Percentiles rank a stretch among this genome's conserved stretches.
These are phyloP conservation scores for Vicia sativa DNA, from an alignment of 306 rosid genomes.

Conservation along the genomic window DNA sequence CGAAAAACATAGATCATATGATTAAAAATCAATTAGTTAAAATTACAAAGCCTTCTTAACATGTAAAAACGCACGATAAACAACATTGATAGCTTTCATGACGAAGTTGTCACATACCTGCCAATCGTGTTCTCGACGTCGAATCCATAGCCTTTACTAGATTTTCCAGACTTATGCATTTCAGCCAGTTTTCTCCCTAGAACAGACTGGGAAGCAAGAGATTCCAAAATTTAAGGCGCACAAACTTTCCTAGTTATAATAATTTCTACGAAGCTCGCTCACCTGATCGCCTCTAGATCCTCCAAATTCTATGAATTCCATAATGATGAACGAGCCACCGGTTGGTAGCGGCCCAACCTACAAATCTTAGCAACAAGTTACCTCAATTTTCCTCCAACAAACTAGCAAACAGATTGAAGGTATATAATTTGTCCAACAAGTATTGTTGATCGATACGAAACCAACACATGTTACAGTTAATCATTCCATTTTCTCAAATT, in stretches of 20 bases:
- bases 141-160: slow-evolving; percentile 83
- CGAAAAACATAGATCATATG: slow-evolving; percentile 23
- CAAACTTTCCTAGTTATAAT: slow-evolving; percentile 19
- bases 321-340: slow-evolving; percentile 90
- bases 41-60: neutral
- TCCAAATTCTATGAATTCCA: slow-evolving; percentile 91
- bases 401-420: slow-evolving; percentile 5
- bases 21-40: no score
- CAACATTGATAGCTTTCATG: slow-evolving; percentile 16
- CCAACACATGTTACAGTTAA: neutral
- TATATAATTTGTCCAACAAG: neutral
- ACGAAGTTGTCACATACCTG: slow-evolving; percentile 52
- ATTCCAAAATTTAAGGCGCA: slow-evolving; percentile 25
- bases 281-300: slow-evolving; percentile 81
- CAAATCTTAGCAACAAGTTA: slow-evolving; percentile 44
- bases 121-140: slow-evolving; percentile 88
- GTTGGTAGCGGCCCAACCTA: slow-evolving; percentile 85
- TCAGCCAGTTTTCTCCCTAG: slow-evolving; percentile 90
- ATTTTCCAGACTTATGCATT: slow-evolving; percentile 91
- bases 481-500: neutral
- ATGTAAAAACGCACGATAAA: slow-evolving; percentile 8
- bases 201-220: slow-evolving; percentile 60
- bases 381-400: slow-evolving; percentile 30
- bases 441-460: neutral
- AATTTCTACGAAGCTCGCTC: slow-evolving; percentile 30